These are phyloP conservation scores for Gaertneriomyces sp. DNA, from an alignment of 192 early-diverging fungal genomes.

Conservation along the genomic window DNA sequence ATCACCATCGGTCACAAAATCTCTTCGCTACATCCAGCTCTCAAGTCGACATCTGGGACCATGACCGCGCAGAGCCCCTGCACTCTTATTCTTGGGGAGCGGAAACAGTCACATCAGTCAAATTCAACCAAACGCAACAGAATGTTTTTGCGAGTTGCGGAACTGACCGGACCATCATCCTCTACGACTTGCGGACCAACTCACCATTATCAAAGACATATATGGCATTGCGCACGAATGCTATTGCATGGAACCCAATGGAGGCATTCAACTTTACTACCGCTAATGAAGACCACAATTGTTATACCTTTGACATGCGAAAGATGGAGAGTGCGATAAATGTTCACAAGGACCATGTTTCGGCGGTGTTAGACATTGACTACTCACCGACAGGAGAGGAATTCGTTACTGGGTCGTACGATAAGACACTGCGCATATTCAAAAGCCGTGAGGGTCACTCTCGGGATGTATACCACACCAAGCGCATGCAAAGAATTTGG, in stretches of 20 bases:
- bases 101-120: constrained; percentile 90
- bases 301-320: constrained; percentile 97
- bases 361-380: constrained; percentile 96
- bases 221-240: constrained; percentile 85
- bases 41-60: constrained; percentile 92
- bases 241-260: constrained; percentile 99
- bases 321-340: constrained; percentile 81
- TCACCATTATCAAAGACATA: constrained; percentile 82
- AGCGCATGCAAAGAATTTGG: constrained; percentile 96
- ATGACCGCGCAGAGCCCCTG: constrained; percentile 78
- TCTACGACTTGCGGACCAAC: constrained; percentile 91
- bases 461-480: constrained; percentile 94
- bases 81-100: constrained; percentile 85
- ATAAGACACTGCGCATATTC: constrained; percentile 87
- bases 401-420: constrained; percentile 94
- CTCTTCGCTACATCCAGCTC: constrained; percentile 88
- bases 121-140: constrained; percentile 97
- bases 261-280: constrained; percentile 93
- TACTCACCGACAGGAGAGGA: constrained; percentile 97
- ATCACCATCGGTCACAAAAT: constrained; percentile 81
- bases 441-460: constrained; percentile 73
- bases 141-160: constrained; percentile 89
- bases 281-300: constrained; percentile 97
- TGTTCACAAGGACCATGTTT: constrained; percentile 93
- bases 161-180: constrained; percentile 86